phyloP scores from a whole-genome alignment of 2,329 filamentous ascomycete species.

The Ceratocystis albifundus region DNA sequence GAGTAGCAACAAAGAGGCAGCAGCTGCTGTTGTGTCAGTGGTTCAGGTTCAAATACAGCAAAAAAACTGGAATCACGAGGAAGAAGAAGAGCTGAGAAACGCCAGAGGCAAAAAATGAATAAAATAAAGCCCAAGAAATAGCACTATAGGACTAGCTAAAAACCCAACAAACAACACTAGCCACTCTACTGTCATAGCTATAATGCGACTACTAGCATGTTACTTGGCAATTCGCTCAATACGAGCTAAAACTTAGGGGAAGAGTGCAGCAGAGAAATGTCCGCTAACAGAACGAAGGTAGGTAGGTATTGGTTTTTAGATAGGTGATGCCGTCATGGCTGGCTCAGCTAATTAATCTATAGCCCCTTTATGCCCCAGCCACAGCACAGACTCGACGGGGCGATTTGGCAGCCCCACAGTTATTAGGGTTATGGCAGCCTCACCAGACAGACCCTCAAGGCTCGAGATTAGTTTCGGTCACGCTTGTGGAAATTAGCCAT shows the following conservation, averaged over 20 bases:
- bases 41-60: not conserved
- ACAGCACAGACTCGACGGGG: not conserved
- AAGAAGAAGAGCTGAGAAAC: not conserved
- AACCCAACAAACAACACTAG: not conserved
- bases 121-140: not conserved
- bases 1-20: not conserved
- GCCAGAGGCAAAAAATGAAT: no score
- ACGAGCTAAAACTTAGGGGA: not conserved
- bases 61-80: not conserved
- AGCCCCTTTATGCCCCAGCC: constrained; percentile 11
- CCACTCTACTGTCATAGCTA: not conserved
- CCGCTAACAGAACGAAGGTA: no score
- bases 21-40: not conserved
- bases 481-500: no score
- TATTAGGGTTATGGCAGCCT: not conserved
- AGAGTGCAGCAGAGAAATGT: not conserved
- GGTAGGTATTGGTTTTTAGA: not conserved
- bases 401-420: no score
- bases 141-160: not conserved
- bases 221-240: not conserved
- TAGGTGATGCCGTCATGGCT: not conserved
- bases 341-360: not conserved
- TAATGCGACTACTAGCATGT: not conserved
- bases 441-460: no score
- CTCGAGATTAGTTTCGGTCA: no score